Conservation (phyloP, 192 early-diverging fungal species). For the Funneliformis mosseae region DNA sequence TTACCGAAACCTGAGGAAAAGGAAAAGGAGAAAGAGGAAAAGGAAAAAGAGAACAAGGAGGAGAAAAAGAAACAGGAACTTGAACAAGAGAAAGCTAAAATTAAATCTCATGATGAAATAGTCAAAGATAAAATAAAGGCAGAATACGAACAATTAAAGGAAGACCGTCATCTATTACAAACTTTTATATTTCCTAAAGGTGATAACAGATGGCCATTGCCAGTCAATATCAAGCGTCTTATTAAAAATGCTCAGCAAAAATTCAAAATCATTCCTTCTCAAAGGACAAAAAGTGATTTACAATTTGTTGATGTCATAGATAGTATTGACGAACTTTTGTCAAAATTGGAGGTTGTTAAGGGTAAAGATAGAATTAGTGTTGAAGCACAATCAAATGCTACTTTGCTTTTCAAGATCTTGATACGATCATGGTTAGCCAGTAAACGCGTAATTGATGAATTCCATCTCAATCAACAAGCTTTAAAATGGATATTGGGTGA, state of each 20-base stretch:
- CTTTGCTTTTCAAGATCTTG: constrained; percentile 86
- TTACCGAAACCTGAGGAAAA: constrained; percentile 61
- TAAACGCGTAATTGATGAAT: constrained; percentile 88
- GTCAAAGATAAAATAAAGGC: constrained; percentile 13
- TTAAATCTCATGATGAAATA: constrained; percentile 24
- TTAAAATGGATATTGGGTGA: constrained; percentile 96
- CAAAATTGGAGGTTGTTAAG: constrained; percentile 70
- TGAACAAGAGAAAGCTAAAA: neutral
- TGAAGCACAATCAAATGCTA: constrained; percentile 93
- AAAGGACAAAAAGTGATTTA: constrained; percentile 33
- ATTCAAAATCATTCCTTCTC: constrained; percentile 61
- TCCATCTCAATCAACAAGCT: constrained; percentile 80
- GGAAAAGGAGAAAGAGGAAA: constrained; percentile 76
- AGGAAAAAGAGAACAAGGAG: constrained; percentile 48
- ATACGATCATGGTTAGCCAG: constrained; percentile 79
- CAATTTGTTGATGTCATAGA: constrained; percentile 51
- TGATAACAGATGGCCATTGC: constrained; percentile 81
- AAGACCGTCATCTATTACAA: constrained; percentile 78
- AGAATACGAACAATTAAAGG: constrained; percentile 75
- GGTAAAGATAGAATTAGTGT: constrained; percentile 84
- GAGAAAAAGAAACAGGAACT: constrained; percentile 34
- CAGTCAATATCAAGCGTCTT: constrained; percentile 86
- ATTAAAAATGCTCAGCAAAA: constrained; percentile 90
- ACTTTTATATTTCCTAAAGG: constrained; percentile 79
- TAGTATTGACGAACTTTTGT: constrained; percentile 42